Evolutionary conservation across 2,329 filamentous ascomycete species (phyloP).

Genomic region (Allantophomopsis cytisporea): DNA sequence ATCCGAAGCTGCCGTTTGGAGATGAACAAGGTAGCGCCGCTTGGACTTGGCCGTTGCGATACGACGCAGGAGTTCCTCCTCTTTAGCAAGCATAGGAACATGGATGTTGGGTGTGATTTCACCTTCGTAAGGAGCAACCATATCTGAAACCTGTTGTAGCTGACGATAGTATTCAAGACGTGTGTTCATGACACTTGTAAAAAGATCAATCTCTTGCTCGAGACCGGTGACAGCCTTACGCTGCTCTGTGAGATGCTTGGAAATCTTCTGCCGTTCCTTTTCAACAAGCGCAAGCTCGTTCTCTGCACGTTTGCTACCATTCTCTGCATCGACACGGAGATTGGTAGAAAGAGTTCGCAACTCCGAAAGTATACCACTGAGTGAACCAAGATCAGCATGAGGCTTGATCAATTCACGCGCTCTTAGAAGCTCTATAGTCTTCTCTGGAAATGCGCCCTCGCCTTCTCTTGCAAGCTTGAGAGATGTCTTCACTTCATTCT

Average conservation of each 20-base stretch:
- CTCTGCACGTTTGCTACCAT: constrained; percentile 37
- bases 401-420: constrained; percentile 34
- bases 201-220: constrained; percentile 62
- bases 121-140: constrained; percentile 62
- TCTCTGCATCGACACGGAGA: constrained; percentile 42
- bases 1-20: constrained; percentile 25
- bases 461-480: constrained; percentile 44
- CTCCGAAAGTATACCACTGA: constrained; percentile 58
- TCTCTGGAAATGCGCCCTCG: constrained; percentile 59
- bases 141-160: constrained; percentile 82
- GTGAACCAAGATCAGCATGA: constrained; percentile 38
- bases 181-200: constrained; percentile 68
- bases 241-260: constrained; percentile 36
- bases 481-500: constrained; percentile 55
- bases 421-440: constrained; percentile 35
- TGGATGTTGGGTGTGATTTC: constrained; percentile 10
- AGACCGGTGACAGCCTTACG: constrained; percentile 31
- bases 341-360: constrained; percentile 49
- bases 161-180: constrained; percentile 85
- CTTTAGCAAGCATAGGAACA: constrained; percentile 41
- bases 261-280: constrained; percentile 45
- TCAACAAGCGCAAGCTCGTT: constrained; percentile 54
- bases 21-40: constrained; percentile 51
- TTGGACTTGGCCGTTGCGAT: constrained; percentile 56
- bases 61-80: constrained; percentile 38